Evolutionary conservation across 2,329 filamentous ascomycete genomes (phyloP).

Genomic region (Rhinocladiella similis): DNA sequence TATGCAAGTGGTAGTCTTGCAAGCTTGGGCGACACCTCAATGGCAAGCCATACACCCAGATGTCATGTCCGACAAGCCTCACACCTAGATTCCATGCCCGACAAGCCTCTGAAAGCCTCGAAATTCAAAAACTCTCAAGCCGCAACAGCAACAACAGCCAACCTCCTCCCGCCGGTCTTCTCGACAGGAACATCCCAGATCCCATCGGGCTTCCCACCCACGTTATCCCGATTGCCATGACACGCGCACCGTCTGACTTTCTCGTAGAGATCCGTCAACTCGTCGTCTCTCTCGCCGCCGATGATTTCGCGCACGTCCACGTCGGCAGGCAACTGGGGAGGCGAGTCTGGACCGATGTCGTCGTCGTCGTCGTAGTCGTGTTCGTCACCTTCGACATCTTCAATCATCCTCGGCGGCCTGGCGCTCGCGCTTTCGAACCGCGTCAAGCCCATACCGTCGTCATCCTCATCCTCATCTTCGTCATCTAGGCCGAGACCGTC

Average conservation of each 20-base stretch:
- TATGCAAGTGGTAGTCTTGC: no score
- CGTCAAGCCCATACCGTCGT: slow-evolving; percentile 17
- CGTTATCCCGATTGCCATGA: slow-evolving; percentile 14
- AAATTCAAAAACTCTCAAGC: no score
- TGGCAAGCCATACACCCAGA: no score
- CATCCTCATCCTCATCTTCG: background rate
- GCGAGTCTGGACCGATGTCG: slow-evolving; percentile 13
- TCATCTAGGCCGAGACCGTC: slow-evolving; percentile 15
- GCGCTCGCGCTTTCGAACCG: slow-evolving; percentile 24
- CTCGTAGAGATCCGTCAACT: slow-evolving; percentile 22
- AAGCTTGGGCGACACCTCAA: no score
- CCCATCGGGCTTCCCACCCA: slow-evolving; percentile 7
- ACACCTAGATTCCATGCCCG: no score
- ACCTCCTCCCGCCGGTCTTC: slow-evolving; percentile 19
- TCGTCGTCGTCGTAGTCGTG: slow-evolving; percentile 7
- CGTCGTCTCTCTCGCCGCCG: slow-evolving; percentile 19
- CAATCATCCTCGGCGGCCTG: slow-evolving; percentile 21
- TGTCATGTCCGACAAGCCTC: no score
- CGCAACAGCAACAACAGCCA: slow-evolving; percentile 22
- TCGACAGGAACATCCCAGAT: slow-evolving; percentile 23
- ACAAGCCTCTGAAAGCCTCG: no score
- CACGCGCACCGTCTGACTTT: slow-evolving; percentile 21
- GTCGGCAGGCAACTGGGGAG: slow-evolving; percentile 22
- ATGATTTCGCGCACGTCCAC: slow-evolving; percentile 20
- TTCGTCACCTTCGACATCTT: slow-evolving; percentile 9